Base-by-base conservation (phyloP, 2,329 filamentous ascomycete genomes). In the Arthroderma sp. region DNA sequence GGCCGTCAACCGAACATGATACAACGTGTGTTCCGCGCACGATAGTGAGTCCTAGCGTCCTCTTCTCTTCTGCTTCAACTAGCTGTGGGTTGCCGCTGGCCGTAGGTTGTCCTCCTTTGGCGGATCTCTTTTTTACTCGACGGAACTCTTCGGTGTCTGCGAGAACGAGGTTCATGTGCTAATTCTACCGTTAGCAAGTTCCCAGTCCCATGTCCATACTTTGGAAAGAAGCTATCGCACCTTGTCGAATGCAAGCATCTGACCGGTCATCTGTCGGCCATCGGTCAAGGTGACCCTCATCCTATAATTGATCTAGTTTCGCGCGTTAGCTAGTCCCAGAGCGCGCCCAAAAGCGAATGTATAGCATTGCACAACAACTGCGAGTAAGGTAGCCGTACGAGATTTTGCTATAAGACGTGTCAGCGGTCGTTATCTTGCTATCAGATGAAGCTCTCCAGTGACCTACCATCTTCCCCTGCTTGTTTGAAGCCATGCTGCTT, bases 161-260 rank as follows among this genome's bases (percentile, higher is more conserved):
- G 62, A 98, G 87, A 61, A 98, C 93, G 63, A 98, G 83, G 74
- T 98, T 98, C 93, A 98, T 98, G 75, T 98, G 93, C 90, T 95
- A 63, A 54, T 23, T 21, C 7, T 6, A 28, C 41, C 1, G 61
- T 55, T 60, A 56, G 31, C 23, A 31, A 8, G 13, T n/a, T 9
- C 52, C 15, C 33, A 39, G 2, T 33, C 17, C 9, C 23, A 17
- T 21, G 9, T 21, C 8, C 19, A 43, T 39, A 39, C 9, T 9
- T 21, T 17, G 9, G 23, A 23, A 11, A 2, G 15, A 11, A 4
- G 8, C 21, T 6, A 23, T 31, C 5, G 37, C 75, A 91, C 89
- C 83, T 97, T 97, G 75, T 98, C 93, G 69, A 97, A 98, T 56
- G 93, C 93, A 65, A 98, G 82, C 88, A 98, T 95, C 74, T 97